Evolutionary conservation across 2,329 filamentous ascomycete species (phyloP).

Genomic region (Talaromyces sp.): DNA sequence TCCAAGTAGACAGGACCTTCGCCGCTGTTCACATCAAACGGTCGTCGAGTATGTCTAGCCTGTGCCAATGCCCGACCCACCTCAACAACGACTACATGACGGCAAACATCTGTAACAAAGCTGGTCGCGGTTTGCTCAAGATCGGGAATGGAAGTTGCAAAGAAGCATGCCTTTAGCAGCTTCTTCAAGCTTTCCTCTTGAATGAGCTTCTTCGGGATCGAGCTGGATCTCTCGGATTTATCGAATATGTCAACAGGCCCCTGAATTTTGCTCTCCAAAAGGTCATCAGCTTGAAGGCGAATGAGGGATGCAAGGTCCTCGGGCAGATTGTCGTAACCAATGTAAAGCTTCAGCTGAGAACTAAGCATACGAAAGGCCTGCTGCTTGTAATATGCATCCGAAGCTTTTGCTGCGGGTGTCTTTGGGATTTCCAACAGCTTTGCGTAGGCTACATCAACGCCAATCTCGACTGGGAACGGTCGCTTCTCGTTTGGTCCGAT

Average conservation of each 20-base stretch:
- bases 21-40: conserved; percentile 80
- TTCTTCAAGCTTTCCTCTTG: conserved; percentile 82
- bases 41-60: conserved; percentile 69
- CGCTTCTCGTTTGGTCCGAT: conserved; percentile 86
- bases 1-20: conserved; percentile 87
- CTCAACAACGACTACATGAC: conserved; percentile 87
- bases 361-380: conserved; percentile 87
- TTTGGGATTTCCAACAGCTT: conserved; percentile 81
- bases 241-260: conserved; percentile 67
- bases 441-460: conserved; percentile 81
- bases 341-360: conserved; percentile 82
- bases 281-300: conserved; percentile 83
- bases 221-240: conserved; percentile 73
- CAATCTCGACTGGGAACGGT: conserved; percentile 80
- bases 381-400: conserved; percentile 85
- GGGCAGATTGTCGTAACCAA: conserved; percentile 81
- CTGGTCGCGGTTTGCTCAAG: conserved; percentile 71
- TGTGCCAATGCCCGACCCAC: conserved; percentile 80
- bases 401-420: conserved; percentile 52
- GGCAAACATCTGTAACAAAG: conserved; percentile 76
- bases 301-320: conserved; percentile 84
- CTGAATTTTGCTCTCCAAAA: conserved; percentile 69
- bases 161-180: conserved; percentile 83
- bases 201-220: conserved; percentile 78
- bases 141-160: conserved; percentile 76